Conservation (phyloP, 108 stramenopile species). For the Stephanodiscus triporus region DNA sequence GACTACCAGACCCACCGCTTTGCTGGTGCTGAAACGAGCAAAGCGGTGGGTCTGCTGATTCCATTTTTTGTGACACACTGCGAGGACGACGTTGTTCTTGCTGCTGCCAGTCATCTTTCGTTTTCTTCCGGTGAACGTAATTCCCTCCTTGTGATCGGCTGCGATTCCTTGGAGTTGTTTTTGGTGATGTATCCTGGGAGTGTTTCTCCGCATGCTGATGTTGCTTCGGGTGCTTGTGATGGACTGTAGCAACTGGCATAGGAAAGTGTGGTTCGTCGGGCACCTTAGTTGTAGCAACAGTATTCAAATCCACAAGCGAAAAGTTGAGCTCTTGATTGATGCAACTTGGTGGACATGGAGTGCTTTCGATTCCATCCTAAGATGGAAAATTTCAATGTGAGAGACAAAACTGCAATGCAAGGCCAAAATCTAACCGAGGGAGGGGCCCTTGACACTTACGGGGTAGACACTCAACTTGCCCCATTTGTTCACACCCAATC, state of each 20-base stretch:
- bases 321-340: conserved; percentile 75
- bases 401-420: background rate
- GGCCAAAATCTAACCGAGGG: background rate
- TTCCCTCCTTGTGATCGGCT: conserved; percentile 12
- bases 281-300: conserved; percentile 61
- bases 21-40: conserved; percentile 7
- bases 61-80: conserved; percentile 10
- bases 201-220: conserved; percentile 2
- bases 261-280: conserved; percentile 11
- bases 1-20: conserved; percentile 12
- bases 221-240: conserved; percentile 13
- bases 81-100: conserved; percentile 24
- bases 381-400: background rate
- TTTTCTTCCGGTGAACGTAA: conserved; percentile 8
- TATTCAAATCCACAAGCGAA: conserved; percentile 69
- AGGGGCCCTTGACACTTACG: conserved; percentile 13
- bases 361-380: conserved; percentile 77
- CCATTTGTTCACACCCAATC: conserved; percentile 88
- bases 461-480: conserved; percentile 79
- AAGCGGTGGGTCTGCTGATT: background rate
- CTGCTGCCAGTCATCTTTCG: conserved; percentile 20
- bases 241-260: conserved; percentile 15
- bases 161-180: conserved; percentile 5
- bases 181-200: conserved; percentile 11
- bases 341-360: conserved; percentile 70